These are phyloP conservation scores for Melanopsichium pennsylvanicum DNA, from an alignment of 1,284 basidiomycete genomes.

Conservation along the genomic window DNA sequence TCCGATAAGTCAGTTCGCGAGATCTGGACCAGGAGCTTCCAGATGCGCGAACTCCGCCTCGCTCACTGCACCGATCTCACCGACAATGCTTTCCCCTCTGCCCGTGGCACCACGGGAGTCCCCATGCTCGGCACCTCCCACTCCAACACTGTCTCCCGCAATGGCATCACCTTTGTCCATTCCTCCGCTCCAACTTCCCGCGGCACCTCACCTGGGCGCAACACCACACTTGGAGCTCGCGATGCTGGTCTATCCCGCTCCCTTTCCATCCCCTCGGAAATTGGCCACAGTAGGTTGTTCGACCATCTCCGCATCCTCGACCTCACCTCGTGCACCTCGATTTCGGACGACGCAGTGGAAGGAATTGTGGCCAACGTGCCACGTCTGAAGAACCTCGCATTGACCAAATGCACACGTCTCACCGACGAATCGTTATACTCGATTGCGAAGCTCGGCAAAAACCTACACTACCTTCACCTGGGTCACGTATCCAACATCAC, in stretches of 20 bases:
- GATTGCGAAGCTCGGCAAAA: conserved; percentile 85
- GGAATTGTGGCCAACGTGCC: conserved; percentile 87
- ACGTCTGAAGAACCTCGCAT: conserved; percentile 86
- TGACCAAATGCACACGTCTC: conserved; percentile 87
- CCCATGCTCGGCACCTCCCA: conserved; percentile 38
- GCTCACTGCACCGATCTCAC: conserved; percentile 81
- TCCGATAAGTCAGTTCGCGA: conserved; percentile 81
- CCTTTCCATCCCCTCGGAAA: conserved; percentile 9
- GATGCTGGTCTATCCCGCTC: conserved; percentile 18
- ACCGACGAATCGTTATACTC: conserved; percentile 86
- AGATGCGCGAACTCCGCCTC: conserved; percentile 90
- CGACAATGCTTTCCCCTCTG: conserved; percentile 83
- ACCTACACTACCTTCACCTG: conserved; percentile 93
- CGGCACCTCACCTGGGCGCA: conserved; percentile 38
- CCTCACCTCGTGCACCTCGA: conserved; percentile 79
- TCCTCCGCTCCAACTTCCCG: conserved; percentile 48
- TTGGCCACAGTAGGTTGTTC: conserved; percentile 48
- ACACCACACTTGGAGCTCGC: background rate
- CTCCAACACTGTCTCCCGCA: too few relatives aligned
- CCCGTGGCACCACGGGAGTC: conserved; percentile 33
- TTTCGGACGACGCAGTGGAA: conserved; percentile 89
- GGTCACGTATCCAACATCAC: conserved; percentile 88
- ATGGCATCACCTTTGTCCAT: conserved; percentile 1
- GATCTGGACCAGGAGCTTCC: conserved; percentile 79
- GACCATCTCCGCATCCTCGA: conserved; percentile 64